These are phyloP conservation scores for Candida wancherniae DNA, from an alignment of 805 yeast genomes.

Conservation along the genomic window DNA sequence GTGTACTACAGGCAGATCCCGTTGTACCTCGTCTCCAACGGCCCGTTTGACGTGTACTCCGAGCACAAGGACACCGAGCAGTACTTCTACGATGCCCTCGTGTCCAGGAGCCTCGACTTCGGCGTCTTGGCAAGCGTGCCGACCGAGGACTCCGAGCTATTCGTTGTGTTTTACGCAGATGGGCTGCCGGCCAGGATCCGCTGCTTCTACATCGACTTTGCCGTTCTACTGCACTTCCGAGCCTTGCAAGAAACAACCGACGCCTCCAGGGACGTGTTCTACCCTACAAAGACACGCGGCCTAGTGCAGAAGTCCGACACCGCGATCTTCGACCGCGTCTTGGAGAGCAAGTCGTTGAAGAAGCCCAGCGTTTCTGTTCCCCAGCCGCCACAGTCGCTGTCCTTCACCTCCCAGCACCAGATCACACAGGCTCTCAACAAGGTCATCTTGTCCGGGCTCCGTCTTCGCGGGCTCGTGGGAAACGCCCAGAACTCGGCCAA, in stretches of 20 bases:
- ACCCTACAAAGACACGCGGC: constrained; percentile 4
- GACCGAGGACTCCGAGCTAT: constrained; percentile 6
- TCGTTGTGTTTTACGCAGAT: constrained; percentile 24
- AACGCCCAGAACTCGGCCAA: constrained; percentile 19
- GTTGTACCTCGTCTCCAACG: constrained; percentile 12
- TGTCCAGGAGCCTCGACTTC: constrained; percentile 1
- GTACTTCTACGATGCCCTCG: constrained; percentile 9
- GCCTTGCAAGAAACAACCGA: constrained; percentile 1
- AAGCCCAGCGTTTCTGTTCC: constrained; percentile 8
- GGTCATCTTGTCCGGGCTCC: constrained; percentile 36
- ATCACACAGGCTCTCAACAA: constrained; percentile 30
- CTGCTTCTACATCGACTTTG: constrained; percentile 20
- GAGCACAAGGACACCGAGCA: constrained; percentile 10
- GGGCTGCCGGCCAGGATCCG: constrained; percentile 8
- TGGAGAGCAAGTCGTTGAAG: constrained; percentile 21
- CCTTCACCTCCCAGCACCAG: constrained; percentile 26
- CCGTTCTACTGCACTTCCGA: constrained; percentile 10
- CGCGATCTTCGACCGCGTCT: constrained; percentile 32
- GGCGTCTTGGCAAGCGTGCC: constrained; percentile 11
- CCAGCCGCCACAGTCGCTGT: constrained; percentile 10
- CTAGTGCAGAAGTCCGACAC: constrained; percentile 13
- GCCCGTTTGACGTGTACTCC: constrained; percentile 16
- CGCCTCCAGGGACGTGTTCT: constrained; percentile 4
- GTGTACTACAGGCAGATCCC: constrained; percentile 13
- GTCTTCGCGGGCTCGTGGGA: constrained; percentile 36